Evolutionary conservation across 352 stramenopile genomes (phyloP), one percentile per base, ranked within the genome.

Genomic region (Phytophthora ramorum): DNA sequence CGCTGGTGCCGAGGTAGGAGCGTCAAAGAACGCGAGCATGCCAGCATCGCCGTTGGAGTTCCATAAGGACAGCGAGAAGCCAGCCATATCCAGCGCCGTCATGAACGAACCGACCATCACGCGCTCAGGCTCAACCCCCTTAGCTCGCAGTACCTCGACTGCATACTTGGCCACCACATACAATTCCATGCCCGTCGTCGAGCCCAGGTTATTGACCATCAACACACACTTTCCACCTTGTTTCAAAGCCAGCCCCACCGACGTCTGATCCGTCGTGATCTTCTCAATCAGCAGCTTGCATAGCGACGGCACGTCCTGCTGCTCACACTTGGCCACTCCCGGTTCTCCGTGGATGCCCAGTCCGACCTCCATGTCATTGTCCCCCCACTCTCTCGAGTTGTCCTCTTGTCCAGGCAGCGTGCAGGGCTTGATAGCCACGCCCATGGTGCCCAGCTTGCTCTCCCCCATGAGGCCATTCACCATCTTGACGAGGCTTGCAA

Each of bases 21-120:
- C 73, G 57, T 94, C 85, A 50, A 94, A 89, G 44, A 85, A 64
- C 28, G 51, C 57, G 4, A 93, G 69, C 53, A 90, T 67, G 38
- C 69, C 69, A 16, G 63, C 65, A 22, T 89, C 77, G 9, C 80
- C 63, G 24, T 87, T 89, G 6, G 97, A 83, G 53, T 90, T 91
- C 87, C 90, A 96, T 9, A 96, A 59, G 20, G 87, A 91, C 5
- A 99, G 71, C 37, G 90, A 98, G 30, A 98, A 96, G 10, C 97
- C 97, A 35, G 90, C 86, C 97, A 99, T 99, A 74, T 99, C 94
- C 53, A 99, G 91, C 30, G 93, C 94, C 6, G 97, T 99, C 97
- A 99, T 99, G 74, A 97, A 98, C 10, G 83, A 83, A 6, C 97
- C 97, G 9, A 98, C 94, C 37, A 98, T 76, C 9, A 98, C 69